A percentile compares a stretch with the other conserved stretches of the same genome.
These are phyloP conservation scores for Paracorniculantispora psalliotae DNA, from an alignment of 2,329 filamentous ascomycete genomes.

Conservation along the genomic window DNA sequence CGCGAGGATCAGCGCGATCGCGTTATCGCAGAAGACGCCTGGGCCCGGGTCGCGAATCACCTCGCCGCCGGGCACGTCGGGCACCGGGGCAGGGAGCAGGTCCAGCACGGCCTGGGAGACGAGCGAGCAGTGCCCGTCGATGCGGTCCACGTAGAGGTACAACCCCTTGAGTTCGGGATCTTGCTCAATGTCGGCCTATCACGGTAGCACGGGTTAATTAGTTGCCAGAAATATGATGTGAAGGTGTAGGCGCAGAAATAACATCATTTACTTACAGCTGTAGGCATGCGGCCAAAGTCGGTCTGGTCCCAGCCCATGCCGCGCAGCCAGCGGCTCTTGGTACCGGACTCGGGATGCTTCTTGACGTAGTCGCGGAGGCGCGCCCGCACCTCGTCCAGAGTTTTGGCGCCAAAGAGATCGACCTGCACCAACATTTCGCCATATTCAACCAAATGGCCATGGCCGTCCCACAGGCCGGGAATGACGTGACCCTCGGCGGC, in stretches of 20 bases:
- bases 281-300: slow-evolving; percentile 59
- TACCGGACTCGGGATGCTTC: slow-evolving; percentile 46
- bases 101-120: slow-evolving; percentile 60
- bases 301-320: slow-evolving; percentile 70
- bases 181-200: slow-evolving; percentile 51
- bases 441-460: slow-evolving; percentile 62
- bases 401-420: slow-evolving; percentile 55
- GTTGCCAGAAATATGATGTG: not conserved
- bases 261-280: slow-evolving; percentile 43
- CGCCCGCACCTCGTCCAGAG: slow-evolving; percentile 48
- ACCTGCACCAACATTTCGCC: slow-evolving; percentile 64
- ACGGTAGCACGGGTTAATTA: not conserved
- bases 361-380: slow-evolving; percentile 49
- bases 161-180: slow-evolving; percentile 47
- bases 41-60: slow-evolving; percentile 55
- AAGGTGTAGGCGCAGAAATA: not conserved
- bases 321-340: slow-evolving; percentile 54
- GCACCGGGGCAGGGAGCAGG: slow-evolving; percentile 49
- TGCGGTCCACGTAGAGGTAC: slow-evolving; percentile 65
- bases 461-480: slow-evolving; percentile 66
- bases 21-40: slow-evolving; percentile 70
- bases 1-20: slow-evolving; percentile 57
- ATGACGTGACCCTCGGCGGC: slow-evolving; percentile 47
- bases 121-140: slow-evolving; percentile 67
- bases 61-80: slow-evolving; percentile 58